Conservation (phyloP, 2,329 filamentous ascomycete species). For the Chaetomium sp. region DNA sequence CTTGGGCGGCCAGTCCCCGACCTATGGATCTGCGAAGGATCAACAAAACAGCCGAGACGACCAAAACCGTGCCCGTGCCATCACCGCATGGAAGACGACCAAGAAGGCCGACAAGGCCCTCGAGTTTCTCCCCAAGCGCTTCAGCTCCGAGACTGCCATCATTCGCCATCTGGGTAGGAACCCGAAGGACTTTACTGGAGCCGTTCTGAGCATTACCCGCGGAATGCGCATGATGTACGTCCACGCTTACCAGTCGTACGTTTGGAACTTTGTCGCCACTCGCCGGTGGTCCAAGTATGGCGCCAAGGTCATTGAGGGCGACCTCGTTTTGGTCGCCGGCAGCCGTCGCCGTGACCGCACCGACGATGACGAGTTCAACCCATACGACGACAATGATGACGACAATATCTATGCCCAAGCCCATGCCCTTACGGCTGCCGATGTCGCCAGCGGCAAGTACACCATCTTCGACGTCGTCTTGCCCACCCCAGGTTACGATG, state of each 20-base stretch:
- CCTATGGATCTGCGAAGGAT: slow-evolving; percentile 32
- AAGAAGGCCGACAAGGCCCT: slow-evolving; percentile 63
- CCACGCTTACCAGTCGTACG: slow-evolving; percentile 91
- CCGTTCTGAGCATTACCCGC: slow-evolving; percentile 76
- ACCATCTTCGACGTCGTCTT: slow-evolving; percentile 87
- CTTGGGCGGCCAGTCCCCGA: slow-evolving; percentile 42
- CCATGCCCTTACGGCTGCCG: slow-evolving; percentile 72
- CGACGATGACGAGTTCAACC: slow-evolving; percentile 51
- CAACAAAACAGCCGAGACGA: slow-evolving; percentile 69
- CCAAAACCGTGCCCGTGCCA: slow-evolving; percentile 73
- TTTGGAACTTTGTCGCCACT: slow-evolving; percentile 88
- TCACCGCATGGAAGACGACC: slow-evolving; percentile 70
- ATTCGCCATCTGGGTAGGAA: slow-evolving; percentile 70
- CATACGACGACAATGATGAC: slow-evolving; percentile 53
- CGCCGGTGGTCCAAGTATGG: slow-evolving; percentile 79
- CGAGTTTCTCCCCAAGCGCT: slow-evolving; percentile 73
- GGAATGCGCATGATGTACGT: slow-evolving; percentile 91
- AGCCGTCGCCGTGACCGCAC: slow-evolving; percentile 30
- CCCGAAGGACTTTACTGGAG: slow-evolving; percentile 73
- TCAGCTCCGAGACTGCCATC: slow-evolving; percentile 75
- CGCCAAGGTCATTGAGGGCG: slow-evolving; percentile 74
- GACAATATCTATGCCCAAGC: slow-evolving; percentile 57
- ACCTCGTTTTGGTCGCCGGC: slow-evolving; percentile 68
- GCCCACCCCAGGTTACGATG: slow-evolving; percentile 87
- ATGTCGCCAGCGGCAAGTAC: slow-evolving; percentile 74